Evolutionary conservation across 345 rosid genomes (phyloP).

Genomic region (Anacardium occidentale): DNA sequence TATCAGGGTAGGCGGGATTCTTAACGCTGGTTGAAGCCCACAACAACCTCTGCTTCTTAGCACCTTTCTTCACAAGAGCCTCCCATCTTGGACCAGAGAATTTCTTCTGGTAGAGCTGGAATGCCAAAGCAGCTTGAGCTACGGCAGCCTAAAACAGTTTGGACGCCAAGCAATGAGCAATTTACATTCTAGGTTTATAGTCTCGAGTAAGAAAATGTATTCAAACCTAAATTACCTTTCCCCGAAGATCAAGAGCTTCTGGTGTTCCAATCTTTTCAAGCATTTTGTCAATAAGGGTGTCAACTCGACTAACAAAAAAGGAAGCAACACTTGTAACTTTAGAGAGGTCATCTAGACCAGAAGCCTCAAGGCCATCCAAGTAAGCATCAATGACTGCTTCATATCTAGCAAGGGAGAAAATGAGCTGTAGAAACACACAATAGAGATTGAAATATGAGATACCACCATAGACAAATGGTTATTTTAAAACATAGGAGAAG

Average conservation of each 20-base stretch:
- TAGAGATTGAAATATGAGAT: constrained; percentile 17
- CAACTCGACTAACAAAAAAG: constrained; percentile 97
- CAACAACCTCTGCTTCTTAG: constrained; percentile 91
- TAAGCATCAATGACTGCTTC: constrained; percentile 97
- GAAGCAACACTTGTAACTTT: constrained; percentile 97
- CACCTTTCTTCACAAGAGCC: constrained; percentile 89
- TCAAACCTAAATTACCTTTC: constrained; percentile 56
- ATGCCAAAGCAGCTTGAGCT: constrained; percentile 95
- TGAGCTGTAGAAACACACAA: constrained; percentile 56
- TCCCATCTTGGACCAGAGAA: constrained; percentile 99
- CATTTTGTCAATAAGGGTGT: constrained; percentile 92
- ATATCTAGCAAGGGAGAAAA: constrained; percentile 87
- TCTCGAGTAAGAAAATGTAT: neutral
- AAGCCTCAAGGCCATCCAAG: constrained; percentile 97
- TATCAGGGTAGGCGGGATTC: constrained; percentile 93
- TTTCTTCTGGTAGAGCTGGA: constrained; percentile 92
- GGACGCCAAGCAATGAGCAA: constrained; percentile 22
- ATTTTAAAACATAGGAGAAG: neutral
- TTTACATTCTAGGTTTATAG: constrained; percentile 4
- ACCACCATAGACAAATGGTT: neutral
- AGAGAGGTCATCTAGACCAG: constrained; percentile 87
- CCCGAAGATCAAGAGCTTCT: constrained; percentile 93
- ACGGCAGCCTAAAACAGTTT: constrained; percentile 72
- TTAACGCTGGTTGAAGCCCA: constrained; percentile 99
- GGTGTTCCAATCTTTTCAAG: constrained; percentile 90